These are phyloP conservation scores for Mycena metata DNA, from an alignment of 768 basidiomycete species.

Conservation along the genomic window DNA sequence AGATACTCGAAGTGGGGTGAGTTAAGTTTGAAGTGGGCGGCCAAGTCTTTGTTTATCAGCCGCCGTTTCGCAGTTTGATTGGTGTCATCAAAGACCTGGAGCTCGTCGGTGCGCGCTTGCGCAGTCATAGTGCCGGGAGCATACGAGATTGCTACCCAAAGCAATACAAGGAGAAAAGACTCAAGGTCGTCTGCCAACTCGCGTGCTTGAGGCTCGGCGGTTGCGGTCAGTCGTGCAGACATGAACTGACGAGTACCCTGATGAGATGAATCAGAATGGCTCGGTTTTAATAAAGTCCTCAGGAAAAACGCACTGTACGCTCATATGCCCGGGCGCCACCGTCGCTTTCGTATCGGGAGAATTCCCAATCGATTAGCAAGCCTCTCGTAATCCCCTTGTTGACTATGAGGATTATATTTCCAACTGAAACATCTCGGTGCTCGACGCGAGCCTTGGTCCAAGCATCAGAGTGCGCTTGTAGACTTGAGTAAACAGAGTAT, in stretches of 20 bases:
- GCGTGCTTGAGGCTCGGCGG: constrained; percentile 15
- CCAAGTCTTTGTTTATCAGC: constrained; percentile 9
- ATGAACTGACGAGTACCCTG: constrained; percentile 40
- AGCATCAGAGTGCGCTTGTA: constrained; percentile 31
- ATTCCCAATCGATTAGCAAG: constrained; percentile 31
- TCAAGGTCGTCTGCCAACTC: constrained; percentile 35
- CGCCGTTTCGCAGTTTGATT: constrained; percentile 15
- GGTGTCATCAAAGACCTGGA: constrained; percentile 13
- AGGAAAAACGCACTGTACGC: constrained; percentile 10
- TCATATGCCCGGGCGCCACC: constrained; percentile 4
- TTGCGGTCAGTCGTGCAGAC: constrained; percentile 20
- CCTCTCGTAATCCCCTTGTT: constrained; percentile 9
- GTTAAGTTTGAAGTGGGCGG: background rate
- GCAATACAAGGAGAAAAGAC: constrained; percentile 36
- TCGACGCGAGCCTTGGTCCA: constrained; percentile 26
- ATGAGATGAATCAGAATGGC: background rate
- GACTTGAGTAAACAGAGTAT: background rate
- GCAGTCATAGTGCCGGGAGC: constrained; percentile 19
- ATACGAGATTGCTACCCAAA: constrained; percentile 31
- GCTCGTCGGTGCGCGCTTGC: constrained; percentile 12
- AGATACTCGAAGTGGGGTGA: constrained; percentile 14
- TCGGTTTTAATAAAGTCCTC: background rate
- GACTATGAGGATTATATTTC: constrained; percentile 27
- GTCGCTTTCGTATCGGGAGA: constrained; percentile 14
- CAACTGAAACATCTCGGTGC: constrained; percentile 30